phyloP scores from a whole-genome alignment of 306 rosid species.

The Cicer bijugum region DNA sequence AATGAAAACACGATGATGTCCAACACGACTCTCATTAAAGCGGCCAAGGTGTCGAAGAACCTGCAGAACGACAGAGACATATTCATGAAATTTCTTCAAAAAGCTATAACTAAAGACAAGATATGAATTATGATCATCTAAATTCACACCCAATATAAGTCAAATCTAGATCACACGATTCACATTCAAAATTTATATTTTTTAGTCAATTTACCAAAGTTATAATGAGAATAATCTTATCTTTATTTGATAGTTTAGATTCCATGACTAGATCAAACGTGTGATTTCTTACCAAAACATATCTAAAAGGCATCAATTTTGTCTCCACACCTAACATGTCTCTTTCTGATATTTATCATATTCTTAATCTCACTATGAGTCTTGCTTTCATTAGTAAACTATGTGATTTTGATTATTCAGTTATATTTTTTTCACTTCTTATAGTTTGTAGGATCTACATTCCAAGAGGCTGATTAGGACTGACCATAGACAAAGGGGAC shows the following conservation, averaged over 20 bases:
- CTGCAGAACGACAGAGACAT: slow-evolving; percentile 51
- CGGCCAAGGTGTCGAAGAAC: slow-evolving; percentile 98
- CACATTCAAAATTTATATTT: too few species aligned
- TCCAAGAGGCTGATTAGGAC: too few species aligned
- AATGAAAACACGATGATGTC: slow-evolving; percentile 79
- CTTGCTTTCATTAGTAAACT: too few species aligned
- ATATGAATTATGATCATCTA: not conserved
- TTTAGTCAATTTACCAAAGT: not conserved
- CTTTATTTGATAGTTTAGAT: not conserved
- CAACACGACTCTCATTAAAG: slow-evolving; percentile 76
- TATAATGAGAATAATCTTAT: not conserved
- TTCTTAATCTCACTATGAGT: too few species aligned
- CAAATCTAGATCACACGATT: too few species aligned
- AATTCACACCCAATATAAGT: not conserved
- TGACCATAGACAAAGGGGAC: too few species aligned
- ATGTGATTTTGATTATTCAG: too few species aligned
- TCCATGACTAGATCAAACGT: not conserved
- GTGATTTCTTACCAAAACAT: not conserved
- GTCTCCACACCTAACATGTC: too few species aligned
- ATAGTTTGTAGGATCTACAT: too few species aligned
- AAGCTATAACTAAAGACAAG: not conserved
- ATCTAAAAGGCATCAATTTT: too few species aligned
- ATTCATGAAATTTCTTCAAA: slow-evolving; percentile 5
- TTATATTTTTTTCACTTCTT: too few species aligned
- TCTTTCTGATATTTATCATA: too few species aligned